Conservation (phyloP, 306 rosid genomes). For the Sesbania bispinosa region DNA sequence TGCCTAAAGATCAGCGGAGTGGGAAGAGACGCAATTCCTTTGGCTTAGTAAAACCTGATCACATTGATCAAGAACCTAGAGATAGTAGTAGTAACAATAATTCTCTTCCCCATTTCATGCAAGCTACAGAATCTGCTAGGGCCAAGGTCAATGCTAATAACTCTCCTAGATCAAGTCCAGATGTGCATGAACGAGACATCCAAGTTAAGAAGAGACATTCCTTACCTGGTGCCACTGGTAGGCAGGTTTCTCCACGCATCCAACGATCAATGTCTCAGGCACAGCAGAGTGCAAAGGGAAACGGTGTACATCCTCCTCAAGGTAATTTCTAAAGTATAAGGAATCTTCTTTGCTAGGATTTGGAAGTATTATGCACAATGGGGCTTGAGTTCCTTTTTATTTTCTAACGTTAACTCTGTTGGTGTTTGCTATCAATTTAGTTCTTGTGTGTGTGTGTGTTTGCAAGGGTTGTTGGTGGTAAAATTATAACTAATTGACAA, state of each 20-base stretch:
- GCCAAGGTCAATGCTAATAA: conserved; percentile 70
- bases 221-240: conserved; percentile 75
- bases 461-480: too few relatives aligned
- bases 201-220: conserved; percentile 83
- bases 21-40: conserved; percentile 74
- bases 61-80: conserved; percentile 58
- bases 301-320: conserved; percentile 35
- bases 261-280: conserved; percentile 62
- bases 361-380: neutral
- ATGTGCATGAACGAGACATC: conserved; percentile 66
- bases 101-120: conserved; percentile 89
- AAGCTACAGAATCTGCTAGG: conserved; percentile 92
- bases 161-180: conserved; percentile 95
- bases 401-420: neutral
- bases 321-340: conserved; percentile 28
- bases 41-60: conserved; percentile 62
- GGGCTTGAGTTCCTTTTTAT: neutral
- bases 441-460: too few relatives aligned
- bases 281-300: conserved; percentile 58
- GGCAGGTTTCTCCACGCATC: conserved; percentile 84
- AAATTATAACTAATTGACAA: too few relatives aligned
- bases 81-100: conserved; percentile 56
- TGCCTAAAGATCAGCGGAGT: conserved; percentile 57
- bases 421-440: too few relatives aligned
- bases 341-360: neutral